Evolutionary conservation across 2,329 filamentous ascomycete species (phyloP).

Genomic region (Trichophyton rubrum): DNA sequence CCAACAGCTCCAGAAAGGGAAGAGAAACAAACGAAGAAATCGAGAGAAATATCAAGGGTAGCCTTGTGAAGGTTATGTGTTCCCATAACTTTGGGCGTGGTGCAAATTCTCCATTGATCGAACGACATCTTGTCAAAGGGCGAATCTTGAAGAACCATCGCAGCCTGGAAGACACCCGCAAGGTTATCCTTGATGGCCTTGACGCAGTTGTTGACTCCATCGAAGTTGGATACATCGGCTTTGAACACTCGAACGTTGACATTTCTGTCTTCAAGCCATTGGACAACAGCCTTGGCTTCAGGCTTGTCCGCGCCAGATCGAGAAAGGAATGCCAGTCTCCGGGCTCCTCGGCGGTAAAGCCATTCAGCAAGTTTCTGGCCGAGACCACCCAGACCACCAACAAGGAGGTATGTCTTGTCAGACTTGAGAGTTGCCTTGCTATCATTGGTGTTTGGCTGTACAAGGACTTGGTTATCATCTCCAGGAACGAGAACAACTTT

Average conservation of each 20-base stretch:
- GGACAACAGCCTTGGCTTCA: conserved; percentile 1
- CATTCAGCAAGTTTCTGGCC: conserved; percentile 15
- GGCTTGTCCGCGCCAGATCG: conserved; percentile 15
- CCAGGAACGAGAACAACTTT: conserved; percentile 15
- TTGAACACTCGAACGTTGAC: conserved; percentile 5
- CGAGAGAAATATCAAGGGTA: conserved; percentile 14
- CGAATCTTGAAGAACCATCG: conserved; percentile 15
- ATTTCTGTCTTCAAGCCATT: conserved; percentile 5
- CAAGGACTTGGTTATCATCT: conserved; percentile 9
- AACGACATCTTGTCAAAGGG: conserved; percentile 23
- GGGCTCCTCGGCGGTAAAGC: conserved; percentile 19
- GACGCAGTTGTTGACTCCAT: conserved; percentile 4
- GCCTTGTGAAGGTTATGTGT: conserved; percentile 19
- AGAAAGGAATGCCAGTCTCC: conserved; percentile 21
- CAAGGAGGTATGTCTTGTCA: conserved; percentile 16
- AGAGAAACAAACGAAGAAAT: conserved; percentile 26
- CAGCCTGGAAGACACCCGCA: conserved; percentile 16
- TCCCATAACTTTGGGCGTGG: conserved; percentile 19
- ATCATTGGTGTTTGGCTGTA: conserved; percentile 10
- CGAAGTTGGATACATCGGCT: conserved; percentile 7
- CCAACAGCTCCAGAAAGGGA: conserved; percentile 26
- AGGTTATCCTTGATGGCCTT: neutral
- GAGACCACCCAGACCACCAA: conserved; percentile 17
- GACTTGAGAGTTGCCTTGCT: conserved; percentile 8
- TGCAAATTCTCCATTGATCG: conserved; percentile 11